Evolutionary conservation across 306 rosid genomes (phyloP).

Genomic region (Trifolium fragiferum): DNA sequence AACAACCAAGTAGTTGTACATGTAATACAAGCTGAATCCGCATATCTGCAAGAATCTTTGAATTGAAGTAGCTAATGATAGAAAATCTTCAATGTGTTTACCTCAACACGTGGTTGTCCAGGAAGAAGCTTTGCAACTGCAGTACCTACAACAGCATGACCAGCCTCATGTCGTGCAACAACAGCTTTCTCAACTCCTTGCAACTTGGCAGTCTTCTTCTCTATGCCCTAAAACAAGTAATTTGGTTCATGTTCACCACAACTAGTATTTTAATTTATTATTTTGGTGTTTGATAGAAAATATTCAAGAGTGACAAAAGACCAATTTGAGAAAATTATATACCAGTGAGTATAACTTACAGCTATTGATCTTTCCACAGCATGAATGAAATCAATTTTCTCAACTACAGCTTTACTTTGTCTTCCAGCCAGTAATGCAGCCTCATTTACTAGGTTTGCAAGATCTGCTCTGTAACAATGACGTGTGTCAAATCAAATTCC

Average conservation of each 20-base stretch:
- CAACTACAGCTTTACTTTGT: slow-evolving; percentile 79
- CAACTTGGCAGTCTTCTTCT: slow-evolving; percentile 90
- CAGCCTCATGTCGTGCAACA: slow-evolving; percentile 98
- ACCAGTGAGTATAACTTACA: slow-evolving; percentile 55
- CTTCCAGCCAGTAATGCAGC: slow-evolving; percentile 98
- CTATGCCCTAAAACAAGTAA: slow-evolving; percentile 78
- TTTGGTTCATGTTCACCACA: slow-evolving; percentile 43
- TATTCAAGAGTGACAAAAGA: background rate
- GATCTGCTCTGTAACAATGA: slow-evolving; percentile 79
- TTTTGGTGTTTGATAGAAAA: slow-evolving; percentile 29
- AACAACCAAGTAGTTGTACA: slow-evolving; percentile 8
- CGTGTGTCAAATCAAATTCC: slow-evolving; percentile 26
- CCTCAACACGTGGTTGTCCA: slow-evolving; percentile 98
- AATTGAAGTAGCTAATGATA: slow-evolving; percentile 32
- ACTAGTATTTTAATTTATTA: slow-evolving; percentile 9
- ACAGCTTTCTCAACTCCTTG: slow-evolving; percentile 90
- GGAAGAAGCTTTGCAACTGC: slow-evolving; percentile 92
- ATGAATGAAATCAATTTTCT: slow-evolving; percentile 81
- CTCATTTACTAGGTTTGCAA: slow-evolving; percentile 95
- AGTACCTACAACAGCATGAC: slow-evolving; percentile 97
- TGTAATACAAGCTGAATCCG: slow-evolving; percentile 12
- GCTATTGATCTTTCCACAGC: slow-evolving; percentile 97
- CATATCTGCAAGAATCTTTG: slow-evolving; percentile 18
- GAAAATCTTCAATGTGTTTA: slow-evolving; percentile 43
- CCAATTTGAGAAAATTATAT: slow-evolving; percentile 11